Percentiles rank a stretch among this genome's conserved stretches.
phyloP scores from a whole-genome alignment of 306 rosid species.

The Lotus japonicus region DNA sequence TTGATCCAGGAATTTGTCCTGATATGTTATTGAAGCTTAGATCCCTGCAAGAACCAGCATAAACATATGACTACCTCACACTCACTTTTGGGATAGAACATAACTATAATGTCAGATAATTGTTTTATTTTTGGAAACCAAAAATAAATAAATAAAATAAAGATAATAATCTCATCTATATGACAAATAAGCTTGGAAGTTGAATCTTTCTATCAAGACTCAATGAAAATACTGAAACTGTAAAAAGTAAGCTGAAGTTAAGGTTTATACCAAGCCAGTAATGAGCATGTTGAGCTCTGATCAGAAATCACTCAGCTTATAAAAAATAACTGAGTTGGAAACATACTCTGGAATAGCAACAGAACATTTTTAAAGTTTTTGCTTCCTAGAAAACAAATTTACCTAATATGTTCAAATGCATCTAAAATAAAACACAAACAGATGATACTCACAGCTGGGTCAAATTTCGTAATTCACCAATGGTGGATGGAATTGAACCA shows the following conservation, averaged over 20 bases:
- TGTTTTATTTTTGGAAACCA: background rate
- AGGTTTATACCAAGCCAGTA: background rate
- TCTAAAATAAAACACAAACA: background rate
- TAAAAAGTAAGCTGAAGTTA: background rate
- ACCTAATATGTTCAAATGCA: background rate
- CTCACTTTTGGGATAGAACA: background rate
- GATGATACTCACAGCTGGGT: slow-evolving; percentile 44
- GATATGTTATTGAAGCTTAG: slow-evolving; percentile 80
- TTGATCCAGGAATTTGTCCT: slow-evolving; percentile 49
- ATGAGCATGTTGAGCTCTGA: background rate
- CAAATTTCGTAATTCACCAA: slow-evolving; percentile 50
- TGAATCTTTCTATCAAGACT: background rate
- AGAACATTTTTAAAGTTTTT: background rate
- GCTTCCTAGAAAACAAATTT: background rate
- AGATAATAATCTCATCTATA: background rate
- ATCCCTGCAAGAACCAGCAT: slow-evolving; percentile 47
- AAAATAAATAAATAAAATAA: background rate
- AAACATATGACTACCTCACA: background rate
- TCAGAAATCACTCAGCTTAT: background rate
- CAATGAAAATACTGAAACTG: background rate
- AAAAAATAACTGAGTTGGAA: background rate
- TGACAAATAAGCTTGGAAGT: background rate
- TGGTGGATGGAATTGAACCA: slow-evolving; percentile 55
- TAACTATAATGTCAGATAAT: background rate
- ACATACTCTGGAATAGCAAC: background rate